Base-by-base conservation (phyloP, 306 rosid genomes). In the Bauhinia variegata region DNA sequence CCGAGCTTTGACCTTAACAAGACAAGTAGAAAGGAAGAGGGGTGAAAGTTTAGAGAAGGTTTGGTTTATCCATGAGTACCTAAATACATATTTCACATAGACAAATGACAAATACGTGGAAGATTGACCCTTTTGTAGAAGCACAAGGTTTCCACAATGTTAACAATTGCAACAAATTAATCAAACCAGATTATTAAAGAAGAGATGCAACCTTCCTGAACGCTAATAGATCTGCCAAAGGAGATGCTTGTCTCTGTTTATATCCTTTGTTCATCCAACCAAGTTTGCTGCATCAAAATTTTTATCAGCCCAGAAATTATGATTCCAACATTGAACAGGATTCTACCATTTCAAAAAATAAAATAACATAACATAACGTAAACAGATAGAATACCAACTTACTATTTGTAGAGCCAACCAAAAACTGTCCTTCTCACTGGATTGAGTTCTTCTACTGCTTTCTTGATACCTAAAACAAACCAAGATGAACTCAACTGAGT, bases 181-280 rank as follows among this genome's bases (percentile, higher is more conserved):
- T n/a, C n/a, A n/a, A n/a, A 12, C 3, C 37, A 52, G 31, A n/a
- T 53, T 59, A 14, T 13, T 6, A 42, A 18, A 49, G 61, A 58
- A 16, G 57, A 52, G 60, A 47, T 17, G 32, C 47, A 62, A 91
- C 97, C 96, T 88, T 91, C 63, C 91, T 78, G 82, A 91, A 91
- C 56, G 97, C 95, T 56, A 88, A 75, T 14, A 91, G 72, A 82
- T 88, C 96, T 49, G 97, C 91, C 10, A 91, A 70, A 5, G 86
- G 92, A 11, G 97, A 89, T 65, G 97, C 91, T 13, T 68, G 8
- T 60, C 72, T 72, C n/a, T 83, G 88, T 72, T 85, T 91, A 52
- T 74, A 88, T 47, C 96, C 97, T 60, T 62, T 78, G 59, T 87
- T 91, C 97, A 91, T 75, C 97, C 96, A 88, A 50, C 63, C 75